Evolutionary conservation across 805 yeast species (phyloP), one percentile per base, ranked within the genome.

Genomic region (Nematodospora valgi): DNA sequence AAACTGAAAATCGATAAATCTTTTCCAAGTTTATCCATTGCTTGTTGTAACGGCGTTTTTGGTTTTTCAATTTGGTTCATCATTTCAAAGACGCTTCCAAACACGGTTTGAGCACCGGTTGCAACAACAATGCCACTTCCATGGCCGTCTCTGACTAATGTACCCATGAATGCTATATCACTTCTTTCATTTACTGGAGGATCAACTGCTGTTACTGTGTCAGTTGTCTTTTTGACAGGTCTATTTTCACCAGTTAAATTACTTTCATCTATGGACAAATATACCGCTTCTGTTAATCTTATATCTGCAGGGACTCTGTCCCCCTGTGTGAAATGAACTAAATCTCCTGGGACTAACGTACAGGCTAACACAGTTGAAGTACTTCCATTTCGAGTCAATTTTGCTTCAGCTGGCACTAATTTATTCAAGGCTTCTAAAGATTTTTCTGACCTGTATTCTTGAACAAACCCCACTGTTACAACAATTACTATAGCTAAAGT

Each of bases 261-360:
- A 62, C 94, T 82, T 64, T 93, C 98, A 63, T 93, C 98, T 38
- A 93, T 80, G 15, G 83, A 67, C 44, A 93, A 70, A 52, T 86
- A 94, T 16, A 80, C 84, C 7, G 95, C 77, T 40, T 81, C 82
- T 4, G 79, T 72, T 37, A 93, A 68, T 52, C 98, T 76, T 19
- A 93, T 64, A 59, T 93, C 99, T 0, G 98, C 98, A 1, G 99
- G 98, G 37, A 93, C 82, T 47, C 96, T 74, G 61, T 93, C 99
- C 47, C 99, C 99, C 35, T 88, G 89, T 28, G 80, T 61, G 49
- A 93, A 86, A 47, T 81, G 83, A 25, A 93, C 95, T 51, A 93
- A 62, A 58, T 93, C 99, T 40, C 99, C 99, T 4, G 98, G 98
- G 15, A 93, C 99, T 41, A 93, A 73, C 27, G 76, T 75, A 0